These are phyloP conservation scores for Erodium maritimum DNA, from an alignment of 345 rosid genomes.

Conservation along the genomic window DNA sequence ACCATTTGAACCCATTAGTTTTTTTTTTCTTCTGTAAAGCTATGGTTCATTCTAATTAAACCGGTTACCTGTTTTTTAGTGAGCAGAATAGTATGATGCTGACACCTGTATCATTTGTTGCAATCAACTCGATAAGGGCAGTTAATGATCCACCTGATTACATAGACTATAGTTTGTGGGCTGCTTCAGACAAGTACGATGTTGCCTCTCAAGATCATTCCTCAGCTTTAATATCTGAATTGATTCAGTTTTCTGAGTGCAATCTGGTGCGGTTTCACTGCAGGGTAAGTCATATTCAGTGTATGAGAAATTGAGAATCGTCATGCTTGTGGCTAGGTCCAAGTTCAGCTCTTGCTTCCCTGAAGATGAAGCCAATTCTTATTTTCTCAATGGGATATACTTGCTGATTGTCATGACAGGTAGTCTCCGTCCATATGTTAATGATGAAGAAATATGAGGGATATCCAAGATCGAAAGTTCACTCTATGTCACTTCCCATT, in stretches of 20 bases:
- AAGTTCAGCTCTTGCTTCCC: background rate
- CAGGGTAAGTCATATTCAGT: slow-evolving; percentile 38
- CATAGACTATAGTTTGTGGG: slow-evolving; percentile 9
- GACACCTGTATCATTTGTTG: slow-evolving; percentile 47
- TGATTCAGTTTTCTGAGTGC: slow-evolving; percentile 17
- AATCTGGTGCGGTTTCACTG: slow-evolving; percentile 33
- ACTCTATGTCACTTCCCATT: slow-evolving; percentile 20
- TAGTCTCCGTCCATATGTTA: slow-evolving; percentile 40
- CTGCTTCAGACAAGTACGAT: slow-evolving; percentile 10
- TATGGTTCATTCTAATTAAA: background rate
- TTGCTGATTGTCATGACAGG: slow-evolving; percentile 34
- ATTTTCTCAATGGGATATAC: background rate
- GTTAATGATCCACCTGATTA: slow-evolving; percentile 17
- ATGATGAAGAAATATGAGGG: slow-evolving; percentile 37
- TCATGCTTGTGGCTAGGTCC: background rate
- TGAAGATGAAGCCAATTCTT: background rate
- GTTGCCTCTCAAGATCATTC: slow-evolving; percentile 18
- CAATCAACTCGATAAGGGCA: slow-evolving; percentile 32
- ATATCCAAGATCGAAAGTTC: slow-evolving; percentile 12
- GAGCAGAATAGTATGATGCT: slow-evolving; percentile 28
- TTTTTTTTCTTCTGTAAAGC: background rate
- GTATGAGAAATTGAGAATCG: background rate
- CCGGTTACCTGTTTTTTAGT: slow-evolving; percentile 18
- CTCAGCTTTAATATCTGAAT: slow-evolving; percentile 33
- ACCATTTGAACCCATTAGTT: background rate